A percentile compares a stretch with the other conserved stretches of the same genome.
Evolutionary conservation across 768 basidiomycete genomes (phyloP).

Genomic region (Boletus rubroflammeus): DNA sequence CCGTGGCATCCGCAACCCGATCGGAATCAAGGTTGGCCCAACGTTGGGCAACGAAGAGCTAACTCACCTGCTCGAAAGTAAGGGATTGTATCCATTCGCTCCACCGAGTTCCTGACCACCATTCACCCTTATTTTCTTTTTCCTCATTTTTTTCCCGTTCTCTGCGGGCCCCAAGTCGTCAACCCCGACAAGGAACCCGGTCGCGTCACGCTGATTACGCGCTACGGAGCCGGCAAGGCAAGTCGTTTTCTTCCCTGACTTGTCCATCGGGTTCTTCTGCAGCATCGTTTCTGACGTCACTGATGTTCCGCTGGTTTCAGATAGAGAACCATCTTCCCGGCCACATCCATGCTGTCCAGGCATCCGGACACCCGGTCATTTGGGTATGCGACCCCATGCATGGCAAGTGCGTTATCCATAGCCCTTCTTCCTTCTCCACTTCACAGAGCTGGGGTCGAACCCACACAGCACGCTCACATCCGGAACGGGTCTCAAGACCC

Average conservation of each 20-base stretch:
- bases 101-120: not conserved
- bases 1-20: constrained; percentile 86
- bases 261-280: not conserved
- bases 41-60: constrained; percentile 79
- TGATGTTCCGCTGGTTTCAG: constrained; percentile 36
- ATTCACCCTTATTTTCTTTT: not conserved
- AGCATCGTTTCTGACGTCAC: not conserved
- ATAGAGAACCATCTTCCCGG: constrained; percentile 68
- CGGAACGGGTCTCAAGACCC: constrained; percentile 78
- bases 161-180: constrained; percentile 51
- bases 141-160: not conserved
- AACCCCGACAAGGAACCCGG: constrained; percentile 84
- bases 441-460: not conserved
- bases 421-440: not conserved
- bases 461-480: constrained; percentile 74
- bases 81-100: constrained; percentile 22
- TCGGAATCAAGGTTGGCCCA: constrained; percentile 96
- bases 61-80: constrained; percentile 70
- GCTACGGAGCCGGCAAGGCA: constrained; percentile 89
- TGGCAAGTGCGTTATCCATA: constrained; percentile 70
- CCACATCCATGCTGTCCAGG: constrained; percentile 80
- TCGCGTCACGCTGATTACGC: constrained; percentile 84
- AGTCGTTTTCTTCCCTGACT: constrained; percentile 1
- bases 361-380: constrained; percentile 79
- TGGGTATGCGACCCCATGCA: constrained; percentile 99